Conservation (phyloP, 352 stramenopile genomes). For the Phytophthora citricola region DNA sequence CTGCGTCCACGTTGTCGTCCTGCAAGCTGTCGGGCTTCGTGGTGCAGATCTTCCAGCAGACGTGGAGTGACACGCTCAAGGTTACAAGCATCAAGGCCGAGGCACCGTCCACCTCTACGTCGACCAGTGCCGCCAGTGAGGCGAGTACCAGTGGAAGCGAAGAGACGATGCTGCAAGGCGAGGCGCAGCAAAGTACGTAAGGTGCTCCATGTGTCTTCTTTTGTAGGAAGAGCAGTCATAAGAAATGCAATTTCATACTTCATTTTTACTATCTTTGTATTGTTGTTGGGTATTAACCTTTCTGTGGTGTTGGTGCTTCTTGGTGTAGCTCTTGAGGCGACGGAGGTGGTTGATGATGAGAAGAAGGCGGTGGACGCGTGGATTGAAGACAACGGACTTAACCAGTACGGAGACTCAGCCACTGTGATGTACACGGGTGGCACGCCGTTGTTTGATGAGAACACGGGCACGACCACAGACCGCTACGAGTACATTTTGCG, state of each 20-base stretch:
- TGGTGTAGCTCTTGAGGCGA: constrained; percentile 12
- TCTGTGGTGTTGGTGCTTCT: neutral
- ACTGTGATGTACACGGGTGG: constrained; percentile 73
- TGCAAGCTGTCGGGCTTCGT: constrained; percentile 46
- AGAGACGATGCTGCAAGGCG: constrained; percentile 10
- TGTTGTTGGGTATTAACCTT: constrained; percentile 1
- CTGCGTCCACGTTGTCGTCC: constrained; percentile 25
- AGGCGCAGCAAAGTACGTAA: constrained; percentile 35
- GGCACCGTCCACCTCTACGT: constrained; percentile 9
- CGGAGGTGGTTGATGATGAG: constrained; percentile 48
- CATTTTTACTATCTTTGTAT: constrained; percentile 13
- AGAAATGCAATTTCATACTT: constrained; percentile 21
- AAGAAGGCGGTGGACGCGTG: constrained; percentile 61
- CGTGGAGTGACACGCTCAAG: constrained; percentile 67
- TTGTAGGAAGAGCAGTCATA: constrained; percentile 22
- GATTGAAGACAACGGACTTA: constrained; percentile 62
- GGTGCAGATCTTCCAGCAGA: constrained; percentile 65
- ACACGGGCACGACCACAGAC: constrained; percentile 57
- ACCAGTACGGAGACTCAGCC: constrained; percentile 66
- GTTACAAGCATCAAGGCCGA: constrained; percentile 54
- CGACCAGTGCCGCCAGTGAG: constrained; percentile 1
- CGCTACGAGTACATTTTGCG: constrained; percentile 75
- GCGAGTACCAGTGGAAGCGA: constrained; percentile 7
- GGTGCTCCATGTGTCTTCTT: constrained; percentile 13
- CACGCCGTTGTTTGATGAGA: constrained; percentile 83